Base-by-base conservation (phyloP, 352 stramenopile genomes). In the Phytophthora parvispora region DNA sequence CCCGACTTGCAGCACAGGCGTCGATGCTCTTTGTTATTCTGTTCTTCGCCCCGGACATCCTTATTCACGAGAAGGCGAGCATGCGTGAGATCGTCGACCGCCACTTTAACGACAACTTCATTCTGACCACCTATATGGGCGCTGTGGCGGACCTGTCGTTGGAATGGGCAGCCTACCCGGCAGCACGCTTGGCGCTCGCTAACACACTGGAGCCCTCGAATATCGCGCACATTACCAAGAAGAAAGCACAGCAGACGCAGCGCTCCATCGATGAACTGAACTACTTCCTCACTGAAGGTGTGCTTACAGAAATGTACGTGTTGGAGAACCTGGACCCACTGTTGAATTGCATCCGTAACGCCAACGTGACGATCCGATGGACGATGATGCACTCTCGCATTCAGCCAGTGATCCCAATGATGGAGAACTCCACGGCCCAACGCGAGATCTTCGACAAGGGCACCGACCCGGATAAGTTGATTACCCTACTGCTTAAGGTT, bases 81-180 rank as follows among this genome's bases (percentile, higher is more conserved):
- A 97, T 99, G 90, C 90, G 96, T 43, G 94, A 98, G 75, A 97
- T 99, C 59, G 95, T 98, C 5, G 96, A 99, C 77, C 93, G 93
- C 24, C 95, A 98, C 69, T 99, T 99, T 69, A 97, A 97, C 67
- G 97, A 99, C 78, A 99, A 99, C 82, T 99, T 97, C 65, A 97
- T 99, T 55, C 75, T 99, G 50, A 89, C 93, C 36, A 97, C 89
- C n/a, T 98, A 98, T 75, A 98, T 98, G 94, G 97, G 97, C 25
- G 83, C 95, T 15, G 90, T 98, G 20, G 93, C 96, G 0, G 96
- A 99, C 73, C 72, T 99, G 12, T 96, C 84, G 54, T 56, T 98
- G 32, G 96, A 99, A 63, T 99, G 97, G 97, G 87, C 80, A 2
- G 76, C 85, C 27, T 99, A 98, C 67, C 84, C 86, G 0, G 95